Conservation (phyloP, 1,284 basidiomycete genomes). For the Leccinum subrobustum region DNA sequence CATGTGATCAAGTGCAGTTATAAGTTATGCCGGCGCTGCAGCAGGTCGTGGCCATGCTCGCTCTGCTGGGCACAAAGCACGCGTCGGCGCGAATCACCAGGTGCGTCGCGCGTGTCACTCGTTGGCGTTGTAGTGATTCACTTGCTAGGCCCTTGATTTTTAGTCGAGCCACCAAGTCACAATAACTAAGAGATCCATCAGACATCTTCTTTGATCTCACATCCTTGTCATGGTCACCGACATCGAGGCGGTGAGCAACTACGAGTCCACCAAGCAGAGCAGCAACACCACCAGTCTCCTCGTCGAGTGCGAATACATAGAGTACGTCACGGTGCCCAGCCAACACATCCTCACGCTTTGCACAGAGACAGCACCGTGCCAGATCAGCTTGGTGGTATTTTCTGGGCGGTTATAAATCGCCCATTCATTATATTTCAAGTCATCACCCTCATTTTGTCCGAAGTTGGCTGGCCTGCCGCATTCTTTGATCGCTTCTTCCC, state of each 20-base stretch:
- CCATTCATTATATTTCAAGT: slow-evolving; percentile 83
- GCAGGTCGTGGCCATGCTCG: too few species aligned
- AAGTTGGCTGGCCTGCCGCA: slow-evolving; percentile 71
- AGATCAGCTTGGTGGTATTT: slow-evolving; percentile 85
- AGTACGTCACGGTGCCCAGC: slow-evolving; percentile 42
- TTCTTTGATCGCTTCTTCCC: slow-evolving; percentile 85
- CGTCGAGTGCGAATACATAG: slow-evolving; percentile 74
- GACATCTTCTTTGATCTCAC: slow-evolving; percentile 73
- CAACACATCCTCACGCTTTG: slow-evolving; percentile 7
- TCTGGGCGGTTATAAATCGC: slow-evolving; percentile 85
- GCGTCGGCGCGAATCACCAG: too few species aligned
- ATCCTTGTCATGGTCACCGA: slow-evolving; percentile 80
- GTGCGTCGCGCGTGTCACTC: too few species aligned
- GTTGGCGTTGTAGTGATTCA: too few species aligned
- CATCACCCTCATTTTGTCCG: slow-evolving; percentile 76
- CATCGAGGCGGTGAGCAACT: slow-evolving; percentile 72
- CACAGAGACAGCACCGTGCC: slow-evolving; percentile 77
- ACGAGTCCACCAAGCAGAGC: slow-evolving; percentile 45
- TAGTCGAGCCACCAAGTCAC: too few species aligned
- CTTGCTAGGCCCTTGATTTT: too few species aligned
- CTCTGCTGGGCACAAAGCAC: too few species aligned
- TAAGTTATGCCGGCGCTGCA: too few species aligned
- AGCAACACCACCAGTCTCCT: slow-evolving; percentile 34
- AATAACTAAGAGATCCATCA: too few species aligned
- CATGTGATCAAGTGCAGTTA: too few species aligned